A percentile compares a stretch with the other conserved stretches of the same genome.
These are phyloP conservation scores for Tolypocladium ovalisporum DNA, from an alignment of 2,329 filamentous ascomycete species.

Conservation along the genomic window DNA sequence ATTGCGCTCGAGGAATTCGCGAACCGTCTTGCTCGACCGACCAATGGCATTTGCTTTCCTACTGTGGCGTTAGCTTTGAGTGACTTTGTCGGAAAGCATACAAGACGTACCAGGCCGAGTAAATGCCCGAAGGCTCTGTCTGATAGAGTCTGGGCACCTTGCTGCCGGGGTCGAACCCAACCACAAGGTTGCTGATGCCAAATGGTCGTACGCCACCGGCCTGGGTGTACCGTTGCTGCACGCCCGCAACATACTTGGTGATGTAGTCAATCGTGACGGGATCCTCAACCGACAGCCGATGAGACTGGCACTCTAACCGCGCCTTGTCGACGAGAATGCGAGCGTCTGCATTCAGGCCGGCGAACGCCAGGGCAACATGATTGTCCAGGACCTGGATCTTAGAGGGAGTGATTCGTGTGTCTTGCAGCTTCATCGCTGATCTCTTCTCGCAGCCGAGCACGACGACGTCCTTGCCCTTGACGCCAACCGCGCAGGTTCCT, in stretches of 20 bases:
- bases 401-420: conserved; percentile 96
- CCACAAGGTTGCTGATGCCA: conserved; percentile 93
- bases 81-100: neutral
- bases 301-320: conserved; percentile 90
- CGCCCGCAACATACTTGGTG: conserved; percentile 94
- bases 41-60: conserved; percentile 99
- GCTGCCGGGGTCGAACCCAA: conserved; percentile 95
- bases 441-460: conserved; percentile 97
- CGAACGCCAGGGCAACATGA: conserved; percentile 94
- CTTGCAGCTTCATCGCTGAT: conserved; percentile 98
- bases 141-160: conserved; percentile 85
- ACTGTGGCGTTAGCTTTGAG: conserved; percentile 3
- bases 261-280: conserved; percentile 98
- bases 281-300: conserved; percentile 93
- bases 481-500: conserved; percentile 96
- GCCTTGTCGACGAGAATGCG: conserved; percentile 98
- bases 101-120: conserved; percentile 78
- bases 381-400: conserved; percentile 96
- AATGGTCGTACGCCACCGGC: conserved; percentile 98
- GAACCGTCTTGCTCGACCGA: conserved; percentile 95
- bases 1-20: conserved; percentile 96
- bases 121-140: conserved; percentile 98
- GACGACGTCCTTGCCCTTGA: conserved; percentile 90
- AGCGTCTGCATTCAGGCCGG: conserved; percentile 93
- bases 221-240: conserved; percentile 98